Evolutionary conservation across 2,329 filamentous ascomycete genomes (phyloP).

Genomic region (Nemania bipapillata): DNA sequence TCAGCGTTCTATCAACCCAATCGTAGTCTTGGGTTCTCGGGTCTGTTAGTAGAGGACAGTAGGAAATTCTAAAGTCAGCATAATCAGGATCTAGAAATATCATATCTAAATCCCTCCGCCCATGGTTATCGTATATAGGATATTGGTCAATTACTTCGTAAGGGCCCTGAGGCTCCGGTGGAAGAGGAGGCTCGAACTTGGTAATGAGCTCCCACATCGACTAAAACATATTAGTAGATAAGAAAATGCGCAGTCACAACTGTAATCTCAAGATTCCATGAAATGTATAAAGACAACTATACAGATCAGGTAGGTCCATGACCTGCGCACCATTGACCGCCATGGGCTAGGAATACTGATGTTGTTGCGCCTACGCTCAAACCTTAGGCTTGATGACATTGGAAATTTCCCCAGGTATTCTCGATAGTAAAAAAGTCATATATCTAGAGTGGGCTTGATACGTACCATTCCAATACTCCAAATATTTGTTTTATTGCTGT

Average conservation of each 20-base stretch:
- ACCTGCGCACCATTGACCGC: background rate
- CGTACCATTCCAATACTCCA: slow-evolving; percentile 42
- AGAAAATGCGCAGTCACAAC: background rate
- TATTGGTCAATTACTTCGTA: slow-evolving; percentile 1
- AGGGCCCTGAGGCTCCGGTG: slow-evolving; percentile 42
- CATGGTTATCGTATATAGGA: background rate
- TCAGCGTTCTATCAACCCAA: slow-evolving; percentile 37
- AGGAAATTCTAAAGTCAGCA: slow-evolving; percentile 37
- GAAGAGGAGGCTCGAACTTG: slow-evolving; percentile 24
- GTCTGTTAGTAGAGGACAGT: slow-evolving; percentile 40
- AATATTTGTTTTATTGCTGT: slow-evolving; percentile 43
- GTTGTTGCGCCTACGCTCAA: too few relatives aligned
- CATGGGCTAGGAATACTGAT: background rate
- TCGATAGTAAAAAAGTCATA: background rate
- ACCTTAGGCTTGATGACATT: too few relatives aligned
- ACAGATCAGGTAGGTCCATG: background rate
- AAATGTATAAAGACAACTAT: background rate
- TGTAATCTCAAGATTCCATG: background rate
- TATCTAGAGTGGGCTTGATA: background rate
- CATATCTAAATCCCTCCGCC: background rate
- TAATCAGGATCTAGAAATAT: background rate
- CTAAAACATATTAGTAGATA: slow-evolving; percentile 29
- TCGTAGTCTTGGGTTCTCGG: slow-evolving; percentile 18
- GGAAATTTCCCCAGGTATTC: background rate
- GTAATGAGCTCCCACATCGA: slow-evolving; percentile 48